These are phyloP conservation scores for Papilionanthe hybrid DNA, from an alignment of 116 monocot genomes.

Conservation along the genomic window DNA sequence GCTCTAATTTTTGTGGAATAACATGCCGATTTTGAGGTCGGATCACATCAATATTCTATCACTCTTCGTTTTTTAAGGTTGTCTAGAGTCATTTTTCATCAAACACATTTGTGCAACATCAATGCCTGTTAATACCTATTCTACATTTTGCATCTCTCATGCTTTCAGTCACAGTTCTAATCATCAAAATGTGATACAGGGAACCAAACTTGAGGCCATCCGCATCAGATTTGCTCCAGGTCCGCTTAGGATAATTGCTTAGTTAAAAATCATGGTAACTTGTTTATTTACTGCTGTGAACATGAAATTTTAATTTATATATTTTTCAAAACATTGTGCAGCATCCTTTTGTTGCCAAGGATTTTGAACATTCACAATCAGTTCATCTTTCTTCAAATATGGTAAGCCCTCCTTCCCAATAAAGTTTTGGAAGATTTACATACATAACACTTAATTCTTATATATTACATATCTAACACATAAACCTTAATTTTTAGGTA, in stretches of 20 bases:
- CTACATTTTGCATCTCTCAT: background rate
- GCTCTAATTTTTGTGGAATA: no score
- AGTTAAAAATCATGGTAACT: background rate
- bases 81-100: background rate
- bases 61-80: background rate
- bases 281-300: background rate
- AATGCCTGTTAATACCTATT: background rate
- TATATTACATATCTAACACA: background rate
- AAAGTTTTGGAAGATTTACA: background rate
- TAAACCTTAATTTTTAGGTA: no score
- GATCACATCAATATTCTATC: no score
- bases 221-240: slow-evolving; percentile 81
- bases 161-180: background rate
- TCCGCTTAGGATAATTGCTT: slow-evolving; percentile 7
- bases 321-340: slow-evolving; percentile 19
- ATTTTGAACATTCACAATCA: slow-evolving; percentile 37
- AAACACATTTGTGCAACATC: background rate
- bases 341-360: slow-evolving; percentile 88
- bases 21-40: no score
- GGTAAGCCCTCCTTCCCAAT: slow-evolving; percentile 33
- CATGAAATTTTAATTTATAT: background rate
- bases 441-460: background rate
- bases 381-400: slow-evolving; percentile 18
- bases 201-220: slow-evolving; percentile 75
- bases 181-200: slow-evolving; percentile 26